phyloP scores from a whole-genome alignment of 2,329 filamentous ascomycete genomes.

The Coniochaeta sp. region DNA sequence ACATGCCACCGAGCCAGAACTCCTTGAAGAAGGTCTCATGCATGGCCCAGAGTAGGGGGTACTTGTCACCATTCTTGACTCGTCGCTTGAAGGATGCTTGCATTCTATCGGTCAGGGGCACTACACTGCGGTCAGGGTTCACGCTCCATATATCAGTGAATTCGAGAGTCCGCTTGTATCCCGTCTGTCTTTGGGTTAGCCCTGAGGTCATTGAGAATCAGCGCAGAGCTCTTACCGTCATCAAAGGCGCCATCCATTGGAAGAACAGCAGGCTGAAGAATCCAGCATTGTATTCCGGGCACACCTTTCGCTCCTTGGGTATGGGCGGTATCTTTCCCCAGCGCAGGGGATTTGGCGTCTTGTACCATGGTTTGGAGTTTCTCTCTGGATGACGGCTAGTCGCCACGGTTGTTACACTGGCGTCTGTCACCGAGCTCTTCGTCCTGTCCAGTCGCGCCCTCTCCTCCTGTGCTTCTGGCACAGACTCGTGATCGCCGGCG shows the following conservation, averaged over 20 bases:
- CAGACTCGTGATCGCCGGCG: conserved; percentile 7
- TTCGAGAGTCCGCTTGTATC: conserved; percentile 79
- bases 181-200: conserved; percentile 43
- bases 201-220: background rate
- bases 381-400: conserved; percentile 22
- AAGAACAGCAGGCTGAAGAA: conserved; percentile 74
- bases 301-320: conserved; percentile 44
- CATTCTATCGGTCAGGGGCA: conserved; percentile 59
- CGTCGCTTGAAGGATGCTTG: conserved; percentile 62
- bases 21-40: conserved; percentile 82
- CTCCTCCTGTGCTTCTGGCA: conserved; percentile 15
- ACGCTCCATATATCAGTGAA: conserved; percentile 82
- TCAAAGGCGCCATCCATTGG: conserved; percentile 84
- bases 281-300: conserved; percentile 63
- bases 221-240: conserved; percentile 53
- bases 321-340: conserved; percentile 51
- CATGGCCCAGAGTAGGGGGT: conserved; percentile 71
- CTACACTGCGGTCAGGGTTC: conserved; percentile 70
- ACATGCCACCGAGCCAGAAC: conserved; percentile 77
- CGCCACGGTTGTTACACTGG: conserved; percentile 39
- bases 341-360: conserved; percentile 51
- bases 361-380: conserved; percentile 53
- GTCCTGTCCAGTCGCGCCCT: conserved; percentile 30
- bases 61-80: conserved; percentile 58
- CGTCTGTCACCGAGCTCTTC: conserved; percentile 46